These are phyloP conservation scores for Kwoniella bestiolae DNA, from an alignment of 768 basidiomycete species.

Conservation along the genomic window DNA sequence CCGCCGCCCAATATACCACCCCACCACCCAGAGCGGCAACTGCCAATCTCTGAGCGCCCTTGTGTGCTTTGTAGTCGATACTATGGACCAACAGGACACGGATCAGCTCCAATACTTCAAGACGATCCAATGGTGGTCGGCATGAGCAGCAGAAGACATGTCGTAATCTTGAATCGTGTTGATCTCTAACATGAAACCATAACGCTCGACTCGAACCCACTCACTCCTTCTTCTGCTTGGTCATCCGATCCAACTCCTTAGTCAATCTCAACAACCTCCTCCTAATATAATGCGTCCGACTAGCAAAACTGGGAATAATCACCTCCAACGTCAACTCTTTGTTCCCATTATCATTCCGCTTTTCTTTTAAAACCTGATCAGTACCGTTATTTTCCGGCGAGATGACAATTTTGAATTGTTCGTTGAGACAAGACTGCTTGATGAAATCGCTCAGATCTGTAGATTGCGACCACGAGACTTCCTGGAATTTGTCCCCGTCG, in stretches of 20 bases:
- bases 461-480: slow-evolving; percentile 66
- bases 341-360: slow-evolving; percentile 3
- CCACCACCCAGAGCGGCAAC: slow-evolving; percentile 67
- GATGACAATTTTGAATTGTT: slow-evolving; percentile 63
- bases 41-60: slow-evolving; percentile 66
- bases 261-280: slow-evolving; percentile 61
- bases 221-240: slow-evolving; percentile 64
- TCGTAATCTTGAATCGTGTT: no score
- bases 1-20: slow-evolving; percentile 68
- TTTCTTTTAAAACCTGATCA: slow-evolving; percentile 15
- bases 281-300: slow-evolving; percentile 67
- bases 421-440: slow-evolving; percentile 65
- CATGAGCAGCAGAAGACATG: no score
- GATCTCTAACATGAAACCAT: no score
- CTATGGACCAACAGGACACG: slow-evolving; percentile 23
- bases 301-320: slow-evolving; percentile 68
- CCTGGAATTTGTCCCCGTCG: slow-evolving; percentile 43
- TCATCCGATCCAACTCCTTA: slow-evolving; percentile 62
- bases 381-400: slow-evolving; percentile 15
- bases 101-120: not conserved
- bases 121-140: no score
- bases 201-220: slow-evolving; percentile 15
- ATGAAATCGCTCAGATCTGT: slow-evolving; percentile 73
- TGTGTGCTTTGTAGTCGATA: slow-evolving; percentile 64
- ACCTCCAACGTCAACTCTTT: slow-evolving; percentile 60